Base-by-base conservation (phyloP, 2,329 filamentous ascomycete genomes). In the Lecanicillium sp. region DNA sequence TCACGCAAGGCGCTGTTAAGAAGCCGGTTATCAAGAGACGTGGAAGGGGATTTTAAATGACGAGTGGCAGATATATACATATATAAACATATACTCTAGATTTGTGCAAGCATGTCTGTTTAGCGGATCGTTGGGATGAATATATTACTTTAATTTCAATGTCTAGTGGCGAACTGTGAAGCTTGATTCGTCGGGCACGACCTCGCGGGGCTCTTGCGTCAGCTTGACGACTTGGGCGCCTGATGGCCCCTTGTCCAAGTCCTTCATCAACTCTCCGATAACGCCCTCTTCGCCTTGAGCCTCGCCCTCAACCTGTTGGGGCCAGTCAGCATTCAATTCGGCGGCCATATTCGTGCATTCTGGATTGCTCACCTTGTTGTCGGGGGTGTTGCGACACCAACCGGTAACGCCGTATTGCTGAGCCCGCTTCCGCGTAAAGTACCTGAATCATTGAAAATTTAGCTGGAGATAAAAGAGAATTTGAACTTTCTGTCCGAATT, bases 201-300 rank as follows among this genome's bases (percentile, higher is more conserved):
- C 52, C 0, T 79, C 72, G 5, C 87, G 72, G 1, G 82, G 74
- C 44, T 79, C 74, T 46, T 79, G 77, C 46, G 89, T 81, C 7
- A 95, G 64, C 49, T 81, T 80, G 28, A 79, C 77, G 0, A 97
- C 90, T 17, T 74, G 74, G 2, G 89, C 81, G 40, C 77, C 69
- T 1, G 70, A 65, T 0, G 89, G 89, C 0, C 90, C 90, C 37
- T 77, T 72, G 52, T 87, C 74, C 33, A 96, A 65, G 45, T 87
- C 79, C 49, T 82, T 77, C 27, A 94, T 64, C 47, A 96, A 83
- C 40, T 78, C 74, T 37, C 78, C 62, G 18, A 97, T 58, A 3
- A 72, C 62, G 1, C 77, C 71, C 2, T 79, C 70, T 2, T 74
- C 69, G 20, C 87, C 89, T 57, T 97, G 90, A 5, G 82, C 88